Evolutionary conservation across 495 filamentous ascomycete genomes (phyloP).

Genomic region (Lindgomyces ingoldianus): DNA sequence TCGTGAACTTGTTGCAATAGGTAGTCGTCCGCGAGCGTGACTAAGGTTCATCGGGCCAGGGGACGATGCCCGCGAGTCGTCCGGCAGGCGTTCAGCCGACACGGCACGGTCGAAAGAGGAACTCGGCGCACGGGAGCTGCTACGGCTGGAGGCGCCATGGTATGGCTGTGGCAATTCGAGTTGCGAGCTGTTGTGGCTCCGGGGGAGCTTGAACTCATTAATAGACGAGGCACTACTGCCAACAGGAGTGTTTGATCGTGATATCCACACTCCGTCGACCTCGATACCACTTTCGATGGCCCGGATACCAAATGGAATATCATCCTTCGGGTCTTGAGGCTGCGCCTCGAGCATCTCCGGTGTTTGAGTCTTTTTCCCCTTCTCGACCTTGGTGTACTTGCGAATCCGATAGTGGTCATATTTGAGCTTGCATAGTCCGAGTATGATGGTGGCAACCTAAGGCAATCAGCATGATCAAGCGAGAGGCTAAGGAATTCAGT

Average conservation of each 20-base stretch:
- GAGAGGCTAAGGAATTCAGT: background rate
- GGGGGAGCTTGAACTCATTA: constrained; percentile 18
- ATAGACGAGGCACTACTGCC: constrained; percentile 40
- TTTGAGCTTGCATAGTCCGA: constrained; percentile 56
- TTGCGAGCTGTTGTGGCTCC: constrained; percentile 19
- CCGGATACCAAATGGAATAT: constrained; percentile 85
- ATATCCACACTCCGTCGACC: constrained; percentile 89
- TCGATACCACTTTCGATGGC: constrained; percentile 84
- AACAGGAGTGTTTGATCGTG: constrained; percentile 61
- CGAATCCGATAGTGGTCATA: constrained; percentile 65
- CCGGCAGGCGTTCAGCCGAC: constrained; percentile 35
- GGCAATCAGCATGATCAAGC: constrained; percentile 41
- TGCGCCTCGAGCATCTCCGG: constrained; percentile 53
- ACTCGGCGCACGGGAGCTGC: constrained; percentile 24
- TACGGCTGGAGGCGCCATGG: constrained; percentile 28
- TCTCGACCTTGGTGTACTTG: constrained; percentile 66
- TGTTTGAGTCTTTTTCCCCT: constrained; percentile 60
- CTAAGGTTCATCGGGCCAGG: constrained; percentile 6
- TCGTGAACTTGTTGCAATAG: background rate
- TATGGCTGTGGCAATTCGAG: constrained; percentile 25
- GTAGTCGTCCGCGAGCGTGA: background rate
- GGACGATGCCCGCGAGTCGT: constrained; percentile 21
- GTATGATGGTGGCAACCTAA: constrained; percentile 52
- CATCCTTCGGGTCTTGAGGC: constrained; percentile 48
- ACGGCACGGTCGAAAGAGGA: constrained; percentile 37